Conservation (phyloP, 2,329 filamentous ascomycete genomes). For the Ophiocordyceps camponoti-rufipedis region DNA sequence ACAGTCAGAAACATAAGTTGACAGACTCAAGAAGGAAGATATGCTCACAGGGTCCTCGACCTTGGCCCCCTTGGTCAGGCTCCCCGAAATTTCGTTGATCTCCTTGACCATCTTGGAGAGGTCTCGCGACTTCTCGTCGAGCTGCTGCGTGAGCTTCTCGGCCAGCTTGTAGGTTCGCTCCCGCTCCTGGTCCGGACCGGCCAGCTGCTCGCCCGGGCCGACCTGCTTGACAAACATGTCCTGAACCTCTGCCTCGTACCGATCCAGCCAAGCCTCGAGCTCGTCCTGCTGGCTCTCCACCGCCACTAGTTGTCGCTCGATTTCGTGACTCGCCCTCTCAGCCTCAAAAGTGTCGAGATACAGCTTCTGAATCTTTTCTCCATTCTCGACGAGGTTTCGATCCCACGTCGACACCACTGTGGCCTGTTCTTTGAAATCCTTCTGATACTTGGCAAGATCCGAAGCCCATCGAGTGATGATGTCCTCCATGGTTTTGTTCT, state of each 20-base stretch:
- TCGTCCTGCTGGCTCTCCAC: constrained; percentile 92
- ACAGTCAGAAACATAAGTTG: constrained; percentile 2
- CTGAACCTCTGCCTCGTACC: constrained; percentile 83
- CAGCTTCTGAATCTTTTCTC: constrained; percentile 83
- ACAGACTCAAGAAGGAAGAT: neutral
- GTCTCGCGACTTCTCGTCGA: constrained; percentile 89
- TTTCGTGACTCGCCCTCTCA: constrained; percentile 79
- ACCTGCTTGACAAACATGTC: constrained; percentile 68
- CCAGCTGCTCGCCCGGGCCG: constrained; percentile 55
- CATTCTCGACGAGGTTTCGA: constrained; percentile 78
- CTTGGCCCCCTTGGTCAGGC: constrained; percentile 75
- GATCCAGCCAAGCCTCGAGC: constrained; percentile 70
- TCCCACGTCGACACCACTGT: constrained; percentile 82
- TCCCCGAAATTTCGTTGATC: constrained; percentile 84
- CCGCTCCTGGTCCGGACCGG: constrained; percentile 85
- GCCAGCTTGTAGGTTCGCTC: constrained; percentile 93
- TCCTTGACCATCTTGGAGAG: constrained; percentile 94
- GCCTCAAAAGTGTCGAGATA: constrained; percentile 88
- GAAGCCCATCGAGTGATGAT: constrained; percentile 95
- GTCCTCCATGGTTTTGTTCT: constrained; percentile 98
- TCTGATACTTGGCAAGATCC: constrained; percentile 88
- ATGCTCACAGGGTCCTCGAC: constrained; percentile 66
- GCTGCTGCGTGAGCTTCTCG: constrained; percentile 75
- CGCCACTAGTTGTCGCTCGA: constrained; percentile 74
- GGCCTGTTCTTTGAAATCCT: constrained; percentile 86